Percentiles rank a stretch among this genome's conserved stretches.
phyloP scores from a whole-genome alignment of 202 grass and related monocot species.

The Schoenoplectus tabernaemontani region DNA sequence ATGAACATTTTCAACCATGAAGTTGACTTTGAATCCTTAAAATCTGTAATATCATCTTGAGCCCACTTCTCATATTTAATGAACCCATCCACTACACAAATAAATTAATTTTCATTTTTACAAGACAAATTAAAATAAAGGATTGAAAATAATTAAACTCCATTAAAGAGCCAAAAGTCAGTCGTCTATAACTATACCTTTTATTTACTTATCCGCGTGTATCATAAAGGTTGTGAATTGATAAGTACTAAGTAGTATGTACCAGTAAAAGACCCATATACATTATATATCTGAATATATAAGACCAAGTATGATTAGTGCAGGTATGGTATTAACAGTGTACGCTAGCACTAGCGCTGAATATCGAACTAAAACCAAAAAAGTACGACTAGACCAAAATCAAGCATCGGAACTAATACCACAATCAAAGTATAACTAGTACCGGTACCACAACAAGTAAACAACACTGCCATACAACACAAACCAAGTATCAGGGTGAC shows the following conservation, averaged over 20 bases:
- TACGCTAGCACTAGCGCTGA: not conserved
- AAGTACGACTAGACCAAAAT: not conserved
- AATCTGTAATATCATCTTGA: conserved; percentile 51
- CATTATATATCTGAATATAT: not conserved
- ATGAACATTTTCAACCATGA: conserved; percentile 95
- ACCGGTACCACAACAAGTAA: conserved; percentile 1
- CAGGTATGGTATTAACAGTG: not conserved
- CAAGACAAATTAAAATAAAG: conserved; percentile 36
- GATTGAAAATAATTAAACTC: conserved; percentile 22
- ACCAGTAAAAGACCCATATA: not conserved
- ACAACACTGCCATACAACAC: not conserved
- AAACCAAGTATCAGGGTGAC: not conserved
- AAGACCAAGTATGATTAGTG: not conserved
- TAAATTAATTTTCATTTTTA: conserved; percentile 32
- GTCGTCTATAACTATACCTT: not conserved
- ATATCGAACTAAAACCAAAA: too few relatives aligned
- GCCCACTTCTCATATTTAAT: conserved; percentile 98
- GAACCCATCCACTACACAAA: conserved; percentile 85
- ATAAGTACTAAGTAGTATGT: not conserved
- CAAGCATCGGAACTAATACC: not conserved
- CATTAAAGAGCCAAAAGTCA: conserved; percentile 8
- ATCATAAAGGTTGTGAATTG: not conserved
- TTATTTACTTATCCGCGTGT: too few relatives aligned
- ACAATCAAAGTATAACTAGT: not conserved
- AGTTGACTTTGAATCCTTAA: conserved; percentile 82